Conservation (phyloP, 2,329 filamentous ascomycete genomes). For the Pseudogymnoascus sp. region DNA sequence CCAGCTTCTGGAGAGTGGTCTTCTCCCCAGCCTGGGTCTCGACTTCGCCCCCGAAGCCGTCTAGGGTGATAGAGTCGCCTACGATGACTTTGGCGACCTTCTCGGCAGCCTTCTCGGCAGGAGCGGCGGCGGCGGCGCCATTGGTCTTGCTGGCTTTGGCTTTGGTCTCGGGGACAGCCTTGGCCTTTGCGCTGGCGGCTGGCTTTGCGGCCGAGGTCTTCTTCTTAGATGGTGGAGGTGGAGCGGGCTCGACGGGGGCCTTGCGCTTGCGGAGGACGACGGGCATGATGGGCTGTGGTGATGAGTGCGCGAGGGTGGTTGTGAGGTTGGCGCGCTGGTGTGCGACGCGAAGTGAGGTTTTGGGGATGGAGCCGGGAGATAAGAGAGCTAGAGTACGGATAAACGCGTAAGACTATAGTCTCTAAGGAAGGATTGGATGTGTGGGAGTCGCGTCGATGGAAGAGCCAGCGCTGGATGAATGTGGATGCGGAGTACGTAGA, state of each 20-base stretch:
- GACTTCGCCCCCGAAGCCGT: slow-evolving; percentile 61
- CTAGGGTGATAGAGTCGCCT: slow-evolving; percentile 48
- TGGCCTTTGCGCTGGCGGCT: slow-evolving; percentile 31
- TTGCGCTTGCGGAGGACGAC: slow-evolving; percentile 55
- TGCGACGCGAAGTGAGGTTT: not conserved
- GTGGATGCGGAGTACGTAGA: not conserved
- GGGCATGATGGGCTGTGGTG: slow-evolving; percentile 38
- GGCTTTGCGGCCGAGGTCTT: slow-evolving; percentile 33
- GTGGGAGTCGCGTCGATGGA: not conserved
- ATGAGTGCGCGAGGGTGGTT: not conserved
- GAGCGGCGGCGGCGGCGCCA: slow-evolving; percentile 20
- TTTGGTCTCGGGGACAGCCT: slow-evolving; percentile 20
- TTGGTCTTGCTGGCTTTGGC: slow-evolving; percentile 13
- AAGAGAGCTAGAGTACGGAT: not conserved
- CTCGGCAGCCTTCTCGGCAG: not conserved
- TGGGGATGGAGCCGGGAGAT: not conserved
- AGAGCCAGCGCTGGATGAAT: not conserved
- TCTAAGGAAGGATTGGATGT: not conserved
- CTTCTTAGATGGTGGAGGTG: slow-evolving; percentile 42
- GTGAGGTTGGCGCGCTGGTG: not conserved
- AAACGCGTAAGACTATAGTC: not conserved
- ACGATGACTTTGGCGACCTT: slow-evolving; percentile 34
- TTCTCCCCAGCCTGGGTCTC: slow-evolving; percentile 77
- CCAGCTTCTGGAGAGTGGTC: slow-evolving; percentile 70
- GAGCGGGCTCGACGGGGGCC: slow-evolving; percentile 40